phyloP scores from a whole-genome alignment of 805 yeast genomes.

The Wickerhamomyces kurtzmanii region DNA sequence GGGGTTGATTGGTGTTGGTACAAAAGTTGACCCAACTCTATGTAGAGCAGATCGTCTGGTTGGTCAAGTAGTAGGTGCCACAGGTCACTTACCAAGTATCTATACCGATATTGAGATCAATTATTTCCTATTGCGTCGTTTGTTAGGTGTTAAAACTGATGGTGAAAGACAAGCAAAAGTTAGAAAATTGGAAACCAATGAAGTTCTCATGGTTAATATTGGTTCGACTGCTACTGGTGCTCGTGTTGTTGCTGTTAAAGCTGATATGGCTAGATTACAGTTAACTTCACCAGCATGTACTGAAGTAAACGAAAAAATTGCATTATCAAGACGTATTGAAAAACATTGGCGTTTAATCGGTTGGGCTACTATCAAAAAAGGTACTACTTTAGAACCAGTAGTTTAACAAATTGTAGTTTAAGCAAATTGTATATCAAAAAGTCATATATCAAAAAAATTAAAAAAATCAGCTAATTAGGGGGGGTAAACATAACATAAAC shows the following conservation, averaged over 20 bases:
- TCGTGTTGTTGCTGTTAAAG: constrained; percentile 93
- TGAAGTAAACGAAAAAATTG: constrained; percentile 95
- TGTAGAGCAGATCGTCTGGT: constrained; percentile 99
- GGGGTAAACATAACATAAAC: too few relatives aligned
- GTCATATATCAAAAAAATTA: neutral
- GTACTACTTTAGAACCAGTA: constrained; percentile 78
- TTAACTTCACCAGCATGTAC: constrained; percentile 98
- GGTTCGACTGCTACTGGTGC: constrained; percentile 99
- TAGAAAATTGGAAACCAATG: constrained; percentile 86
- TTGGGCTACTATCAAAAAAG: constrained; percentile 97
- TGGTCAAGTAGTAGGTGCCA: constrained; percentile 98
- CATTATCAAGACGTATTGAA: constrained; percentile 96
- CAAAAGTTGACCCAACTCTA: constrained; percentile 95
- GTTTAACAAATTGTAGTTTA: constrained; percentile 13
- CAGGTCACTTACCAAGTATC: constrained; percentile 90
- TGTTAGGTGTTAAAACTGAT: constrained; percentile 96
- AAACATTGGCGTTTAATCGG: constrained; percentile 99
- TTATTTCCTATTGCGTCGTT: constrained; percentile 91
- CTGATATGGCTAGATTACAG: constrained; percentile 98
- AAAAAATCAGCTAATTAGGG: too few relatives aligned
- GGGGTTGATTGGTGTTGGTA: constrained; percentile 99
- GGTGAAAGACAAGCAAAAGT: constrained; percentile 97
- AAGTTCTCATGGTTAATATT: constrained; percentile 96
- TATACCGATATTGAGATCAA: constrained; percentile 97
- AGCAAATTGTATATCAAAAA: neutral